Evolutionary conservation across 2,329 filamentous ascomycete species (phyloP), one percentile per base, ranked within the genome.

Genomic region (Aspergillus caelatus): DNA sequence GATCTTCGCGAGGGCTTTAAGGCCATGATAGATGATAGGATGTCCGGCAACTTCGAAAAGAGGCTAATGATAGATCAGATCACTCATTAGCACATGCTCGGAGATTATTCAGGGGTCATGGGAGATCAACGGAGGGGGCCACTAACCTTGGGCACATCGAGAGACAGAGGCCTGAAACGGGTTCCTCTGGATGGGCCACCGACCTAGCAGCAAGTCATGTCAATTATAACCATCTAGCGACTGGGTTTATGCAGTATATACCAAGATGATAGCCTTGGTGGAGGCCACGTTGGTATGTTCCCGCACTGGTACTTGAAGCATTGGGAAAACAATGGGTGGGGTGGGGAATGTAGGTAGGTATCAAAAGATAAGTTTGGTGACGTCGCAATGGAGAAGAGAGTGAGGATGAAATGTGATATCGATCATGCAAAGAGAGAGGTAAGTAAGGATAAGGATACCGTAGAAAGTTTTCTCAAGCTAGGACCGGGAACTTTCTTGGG

Each of bases 1-100:
- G 65, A 98, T 92, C 79, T 94, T 96, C 70, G 92, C 89, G 75
- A 98, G 87, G 74, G 95, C 93, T 74, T 91, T 91, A 78, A 99
- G 88, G 85, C 94, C 97, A 85, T 99, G 95, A 86, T 94, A 94
- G 84, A 98, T 93, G 83, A 99, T 98, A 72, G 94, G 93, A 81
- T 99, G 95, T 72, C 95, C 95, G 71, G 95, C 95, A 75, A 99
- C 93, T 79, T 97, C 94, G 84, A 99, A 98, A 71, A 99, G 91
- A 68, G 95, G 95, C 93, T 96, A 69, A 43, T 66, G 60, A 53
- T 60, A 60, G 43, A 62, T 30, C 34, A 28, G 14, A 62, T 30
- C 43, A 26, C 23, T 57, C 45, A 55, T 43, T 53, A 32, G 46
- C 41, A 56, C 30, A 52, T 53, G 48, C 28, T 30, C 58, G 41